Evolutionary conservation across 2,329 filamentous ascomycete species (phyloP).

Genomic region (Xylariaceae sp.): DNA sequence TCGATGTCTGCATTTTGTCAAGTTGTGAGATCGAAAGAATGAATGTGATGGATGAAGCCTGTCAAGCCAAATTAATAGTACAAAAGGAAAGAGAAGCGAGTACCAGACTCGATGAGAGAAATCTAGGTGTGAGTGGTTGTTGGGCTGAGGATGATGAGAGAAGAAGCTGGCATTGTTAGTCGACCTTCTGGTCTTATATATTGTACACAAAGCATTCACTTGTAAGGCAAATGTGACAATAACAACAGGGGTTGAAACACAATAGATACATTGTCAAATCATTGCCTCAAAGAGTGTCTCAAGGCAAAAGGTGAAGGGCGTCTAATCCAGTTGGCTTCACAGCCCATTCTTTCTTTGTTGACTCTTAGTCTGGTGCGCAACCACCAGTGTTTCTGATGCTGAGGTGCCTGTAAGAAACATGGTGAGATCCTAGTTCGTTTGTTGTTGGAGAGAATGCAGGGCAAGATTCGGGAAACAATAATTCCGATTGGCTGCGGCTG

Average conservation of each 20-base stretch:
- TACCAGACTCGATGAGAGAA: constrained; percentile 16
- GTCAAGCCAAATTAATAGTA: neutral
- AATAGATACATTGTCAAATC: constrained; percentile 2
- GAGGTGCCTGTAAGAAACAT: neutral
- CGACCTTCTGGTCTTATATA: constrained; percentile 13
- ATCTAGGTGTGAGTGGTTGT: neutral
- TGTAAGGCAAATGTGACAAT: neutral
- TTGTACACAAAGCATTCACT: neutral
- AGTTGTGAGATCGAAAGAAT: neutral
- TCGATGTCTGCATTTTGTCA: constrained; percentile 38
- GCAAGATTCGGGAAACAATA: neutral
- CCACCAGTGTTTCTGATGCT: constrained; percentile 1
- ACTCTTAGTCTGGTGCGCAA: neutral
- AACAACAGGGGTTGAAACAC: neutral
- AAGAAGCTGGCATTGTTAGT: neutral
- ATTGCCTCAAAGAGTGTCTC: neutral
- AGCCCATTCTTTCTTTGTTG: neutral
- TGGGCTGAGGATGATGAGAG: constrained; percentile 4
- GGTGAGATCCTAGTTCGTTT: neutral
- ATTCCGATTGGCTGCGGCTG: constrained; percentile 4
- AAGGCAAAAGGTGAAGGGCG: neutral
- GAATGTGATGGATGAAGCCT: neutral
- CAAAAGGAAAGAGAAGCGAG: constrained; percentile 8
- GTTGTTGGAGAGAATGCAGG: constrained; percentile 1
- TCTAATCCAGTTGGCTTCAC: neutral